Conservation (phyloP, 257 asterid species). For the Solanum piurae region DNA sequence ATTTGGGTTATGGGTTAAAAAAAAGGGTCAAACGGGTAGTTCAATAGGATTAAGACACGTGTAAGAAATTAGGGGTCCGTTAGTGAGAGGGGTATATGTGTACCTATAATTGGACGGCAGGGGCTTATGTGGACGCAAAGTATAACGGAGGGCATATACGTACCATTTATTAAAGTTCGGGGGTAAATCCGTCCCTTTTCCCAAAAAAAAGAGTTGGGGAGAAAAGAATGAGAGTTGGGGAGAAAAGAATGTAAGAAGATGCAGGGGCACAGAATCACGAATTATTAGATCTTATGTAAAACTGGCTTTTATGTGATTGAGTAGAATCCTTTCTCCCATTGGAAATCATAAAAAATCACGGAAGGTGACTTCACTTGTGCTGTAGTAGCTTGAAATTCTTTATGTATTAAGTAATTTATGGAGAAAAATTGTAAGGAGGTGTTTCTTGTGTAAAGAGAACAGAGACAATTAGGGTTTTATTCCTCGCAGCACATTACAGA, state of each 20-base stretch:
- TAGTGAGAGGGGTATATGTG: no score
- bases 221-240: no score
- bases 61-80: no score
- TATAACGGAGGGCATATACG: no score
- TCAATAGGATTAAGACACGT: no score
- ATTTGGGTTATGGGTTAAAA: no score
- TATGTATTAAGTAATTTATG: background rate
- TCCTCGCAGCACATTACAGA: background rate
- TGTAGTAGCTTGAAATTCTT: background rate
- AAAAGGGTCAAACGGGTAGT: no score
- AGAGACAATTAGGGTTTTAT: background rate
- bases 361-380: background rate
- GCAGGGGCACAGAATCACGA: background rate
- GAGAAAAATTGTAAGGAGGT: background rate
- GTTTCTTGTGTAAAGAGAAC: background rate
- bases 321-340: background rate
- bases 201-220: no score
- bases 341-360: background rate
- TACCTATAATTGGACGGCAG: no score
- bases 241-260: background rate
- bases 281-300: background rate
- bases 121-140: no score
- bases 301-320: background rate
- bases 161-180: no score
- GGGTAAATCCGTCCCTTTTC: no score